Conservation (phyloP, 2,329 filamentous ascomycete species). For the Verticillium zaregamsianum region DNA sequence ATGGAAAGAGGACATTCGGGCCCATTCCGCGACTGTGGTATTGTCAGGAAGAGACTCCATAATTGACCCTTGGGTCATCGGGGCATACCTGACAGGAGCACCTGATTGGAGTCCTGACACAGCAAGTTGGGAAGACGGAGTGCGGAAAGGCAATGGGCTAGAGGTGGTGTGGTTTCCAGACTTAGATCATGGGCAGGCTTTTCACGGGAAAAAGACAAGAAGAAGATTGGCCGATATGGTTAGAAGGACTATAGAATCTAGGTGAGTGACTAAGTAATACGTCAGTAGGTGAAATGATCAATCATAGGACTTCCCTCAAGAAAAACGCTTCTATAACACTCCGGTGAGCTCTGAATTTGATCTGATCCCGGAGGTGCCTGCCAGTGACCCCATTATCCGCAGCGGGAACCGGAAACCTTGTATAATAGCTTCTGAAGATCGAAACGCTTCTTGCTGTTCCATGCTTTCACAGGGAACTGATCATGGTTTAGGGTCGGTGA, state of each 20-base stretch:
- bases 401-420: no score
- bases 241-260: neutral
- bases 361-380: no score
- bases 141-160: neutral
- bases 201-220: neutral
- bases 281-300: neutral
- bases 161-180: neutral
- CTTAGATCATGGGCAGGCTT: neutral
- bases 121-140: neutral
- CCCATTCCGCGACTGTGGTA: slow-evolving; percentile 45
- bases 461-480: no score
- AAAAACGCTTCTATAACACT: no score
- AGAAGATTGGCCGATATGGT: neutral
- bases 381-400: no score
- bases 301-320: neutral
- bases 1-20: slow-evolving; percentile 62
- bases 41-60: slow-evolving; percentile 61
- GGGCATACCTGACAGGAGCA: slow-evolving; percentile 43
- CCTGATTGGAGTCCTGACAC: neutral
- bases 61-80: slow-evolving; percentile 55
- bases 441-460: no score
- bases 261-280: neutral
- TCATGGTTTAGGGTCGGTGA: no score
- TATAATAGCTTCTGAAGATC: no score
- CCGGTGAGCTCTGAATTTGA: no score